Conservation (phyloP, 2,329 filamentous ascomycete genomes). For the Aureobasidium sp. region DNA sequence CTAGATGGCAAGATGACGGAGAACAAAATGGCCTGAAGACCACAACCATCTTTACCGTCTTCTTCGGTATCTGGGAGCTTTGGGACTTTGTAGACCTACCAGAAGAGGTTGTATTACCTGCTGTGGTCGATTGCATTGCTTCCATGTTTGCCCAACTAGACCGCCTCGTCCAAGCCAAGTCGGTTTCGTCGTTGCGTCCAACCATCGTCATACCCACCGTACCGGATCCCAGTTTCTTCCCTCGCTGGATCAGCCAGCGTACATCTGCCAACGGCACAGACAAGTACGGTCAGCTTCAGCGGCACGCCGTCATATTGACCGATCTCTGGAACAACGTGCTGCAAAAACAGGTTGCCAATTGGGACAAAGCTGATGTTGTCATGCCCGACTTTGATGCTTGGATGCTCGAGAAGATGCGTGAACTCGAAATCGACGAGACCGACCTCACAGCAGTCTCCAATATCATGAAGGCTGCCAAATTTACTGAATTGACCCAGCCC, state of each 20-base stretch:
- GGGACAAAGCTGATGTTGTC: slow-evolving; percentile 6
- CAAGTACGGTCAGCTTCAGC: slow-evolving; percentile 11
- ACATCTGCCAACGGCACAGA: slow-evolving; percentile 8
- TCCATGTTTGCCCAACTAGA: slow-evolving; percentile 14
- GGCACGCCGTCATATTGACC: slow-evolving; percentile 13
- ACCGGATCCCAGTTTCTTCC: slow-evolving; percentile 14
- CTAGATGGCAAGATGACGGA: background rate
- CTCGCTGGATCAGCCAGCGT: slow-evolving; percentile 8
- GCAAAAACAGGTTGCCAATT: background rate
- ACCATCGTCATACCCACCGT: slow-evolving; percentile 14
- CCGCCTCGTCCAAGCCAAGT: slow-evolving; percentile 8
- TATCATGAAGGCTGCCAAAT: background rate
- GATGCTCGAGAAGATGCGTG: slow-evolving; percentile 15
- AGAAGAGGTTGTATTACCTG: background rate
- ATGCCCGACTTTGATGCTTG: slow-evolving; percentile 13
- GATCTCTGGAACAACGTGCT: slow-evolving; percentile 12
- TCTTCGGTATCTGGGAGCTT: slow-evolving; percentile 13
- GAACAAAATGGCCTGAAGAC: background rate
- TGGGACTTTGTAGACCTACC: slow-evolving; percentile 11
- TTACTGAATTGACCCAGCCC: slow-evolving; percentile 7
- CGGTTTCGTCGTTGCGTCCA: background rate
- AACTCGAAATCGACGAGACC: slow-evolving; percentile 8
- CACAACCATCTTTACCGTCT: slow-evolving; percentile 7
- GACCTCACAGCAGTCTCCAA: background rate
- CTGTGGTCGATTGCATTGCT: background rate